Percentiles rank a stretch among this genome's conserved stretches.
Evolutionary conservation across 2,329 filamentous ascomycete genomes (phyloP).

Genomic region (Cytospora leucostoma): DNA sequence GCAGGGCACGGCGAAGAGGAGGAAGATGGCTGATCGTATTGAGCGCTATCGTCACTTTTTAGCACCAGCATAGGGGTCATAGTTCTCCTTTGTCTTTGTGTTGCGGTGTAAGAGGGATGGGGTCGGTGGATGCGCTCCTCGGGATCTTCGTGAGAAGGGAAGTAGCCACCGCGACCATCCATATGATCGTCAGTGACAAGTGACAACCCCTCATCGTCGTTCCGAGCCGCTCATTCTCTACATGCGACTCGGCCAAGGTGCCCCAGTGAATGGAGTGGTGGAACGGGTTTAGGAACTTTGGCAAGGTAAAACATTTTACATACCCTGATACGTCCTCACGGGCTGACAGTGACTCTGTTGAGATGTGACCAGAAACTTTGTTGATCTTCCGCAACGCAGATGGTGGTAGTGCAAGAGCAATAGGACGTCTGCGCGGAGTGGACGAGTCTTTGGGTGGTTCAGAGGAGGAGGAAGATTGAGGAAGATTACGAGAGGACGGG

Average conservation of each 20-base stretch:
- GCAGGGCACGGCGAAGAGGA: constrained; percentile 16
- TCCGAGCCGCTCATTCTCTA: constrained; percentile 17
- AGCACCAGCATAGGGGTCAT: constrained; percentile 7
- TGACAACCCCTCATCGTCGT: constrained; percentile 23
- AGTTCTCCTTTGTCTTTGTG: constrained; percentile 24
- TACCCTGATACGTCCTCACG: constrained; percentile 62
- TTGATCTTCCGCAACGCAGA: constrained; percentile 40
- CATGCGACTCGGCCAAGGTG: constrained; percentile 4
- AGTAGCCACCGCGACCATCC: constrained; percentile 53
- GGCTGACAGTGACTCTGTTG: constrained; percentile 55
- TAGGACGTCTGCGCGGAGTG: constrained; percentile 45
- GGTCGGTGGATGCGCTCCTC: constrained; percentile 47
- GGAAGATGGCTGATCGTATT: background rate
- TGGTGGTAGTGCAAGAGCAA: constrained; percentile 54
- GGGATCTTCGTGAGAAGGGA: constrained; percentile 61
- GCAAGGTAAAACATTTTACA: constrained; percentile 33
- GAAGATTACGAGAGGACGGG: constrained; percentile 14
- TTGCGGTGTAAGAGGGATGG: constrained; percentile 52
- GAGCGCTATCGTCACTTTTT: constrained; percentile 1
- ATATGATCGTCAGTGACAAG: constrained; percentile 22
- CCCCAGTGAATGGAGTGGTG: constrained; percentile 6
- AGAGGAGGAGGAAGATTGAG: constrained; percentile 27
- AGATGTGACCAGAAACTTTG: constrained; percentile 44
- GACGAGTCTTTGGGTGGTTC: constrained; percentile 29
- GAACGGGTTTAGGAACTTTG: background rate